Evolutionary conservation across 2,329 filamentous ascomycete genomes (phyloP).

Genomic region (Pseudogymnoascus sp.): DNA sequence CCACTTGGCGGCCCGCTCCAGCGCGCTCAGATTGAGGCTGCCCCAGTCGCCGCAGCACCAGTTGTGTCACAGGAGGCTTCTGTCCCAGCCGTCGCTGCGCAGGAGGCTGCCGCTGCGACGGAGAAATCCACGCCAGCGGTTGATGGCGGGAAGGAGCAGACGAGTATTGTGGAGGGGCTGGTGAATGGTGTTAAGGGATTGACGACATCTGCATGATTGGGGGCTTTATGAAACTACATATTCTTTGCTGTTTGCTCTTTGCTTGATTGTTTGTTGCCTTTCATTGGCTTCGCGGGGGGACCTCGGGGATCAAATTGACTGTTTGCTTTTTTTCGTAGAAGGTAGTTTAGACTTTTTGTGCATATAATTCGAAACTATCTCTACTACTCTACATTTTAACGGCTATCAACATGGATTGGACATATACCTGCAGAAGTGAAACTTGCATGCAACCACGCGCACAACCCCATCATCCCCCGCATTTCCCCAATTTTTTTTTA

Average conservation of each 20-base stretch:
- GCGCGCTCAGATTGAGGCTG: neutral
- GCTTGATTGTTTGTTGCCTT: neutral
- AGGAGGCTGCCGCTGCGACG: conserved; percentile 10
- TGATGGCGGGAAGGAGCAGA: conserved; percentile 21
- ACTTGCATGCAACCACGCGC: neutral
- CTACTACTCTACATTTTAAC: neutral
- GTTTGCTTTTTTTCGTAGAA: neutral
- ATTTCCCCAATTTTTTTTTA: neutral
- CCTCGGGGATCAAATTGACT: neutral
- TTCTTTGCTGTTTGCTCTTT: conserved; percentile 5
- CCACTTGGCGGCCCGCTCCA: conserved; percentile 27
- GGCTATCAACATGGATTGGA: neutral
- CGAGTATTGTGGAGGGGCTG: conserved; percentile 29
- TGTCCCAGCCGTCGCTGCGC: neutral
- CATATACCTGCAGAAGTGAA: neutral
- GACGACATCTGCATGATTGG: conserved; percentile 13
- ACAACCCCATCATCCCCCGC: neutral
- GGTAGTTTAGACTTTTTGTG: neutral
- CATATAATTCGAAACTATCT: neutral
- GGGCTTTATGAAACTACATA: neutral
- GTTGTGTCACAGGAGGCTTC: neutral
- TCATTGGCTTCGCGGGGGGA: neutral
- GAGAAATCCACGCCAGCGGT: conserved; percentile 14
- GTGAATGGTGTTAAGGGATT: conserved; percentile 20
- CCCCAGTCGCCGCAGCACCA: neutral